Evolutionary conservation across 306 rosid species (phyloP).

Genomic region (Herpetospermum pedunculosum): DNA sequence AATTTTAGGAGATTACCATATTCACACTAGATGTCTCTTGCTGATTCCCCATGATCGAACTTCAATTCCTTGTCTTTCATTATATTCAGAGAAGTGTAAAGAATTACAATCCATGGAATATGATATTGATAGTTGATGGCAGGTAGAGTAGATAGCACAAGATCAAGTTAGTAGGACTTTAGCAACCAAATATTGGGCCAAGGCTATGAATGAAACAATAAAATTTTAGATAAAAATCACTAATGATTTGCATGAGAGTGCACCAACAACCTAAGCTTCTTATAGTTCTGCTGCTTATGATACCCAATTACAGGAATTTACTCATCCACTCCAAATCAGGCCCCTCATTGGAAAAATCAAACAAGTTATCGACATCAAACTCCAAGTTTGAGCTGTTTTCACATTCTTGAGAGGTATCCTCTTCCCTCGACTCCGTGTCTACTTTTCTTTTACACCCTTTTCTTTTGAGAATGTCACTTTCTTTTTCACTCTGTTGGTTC

Average conservation of each 20-base stretch:
- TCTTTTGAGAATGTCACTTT: constrained; percentile 1
- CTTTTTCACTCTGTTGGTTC: constrained; percentile 22
- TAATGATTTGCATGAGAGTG: constrained; percentile 4
- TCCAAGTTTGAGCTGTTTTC: constrained; percentile 14
- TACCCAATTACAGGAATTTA: constrained; percentile 27
- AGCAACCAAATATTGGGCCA: background rate
- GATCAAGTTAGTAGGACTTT: background rate
- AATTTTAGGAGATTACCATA: background rate
- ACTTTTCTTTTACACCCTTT: constrained; percentile 12
- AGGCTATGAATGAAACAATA: background rate
- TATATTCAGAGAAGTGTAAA: background rate
- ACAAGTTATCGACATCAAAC: constrained; percentile 36
- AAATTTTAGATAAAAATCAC: constrained; percentile 1
- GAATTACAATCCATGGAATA: background rate
- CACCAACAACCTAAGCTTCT: constrained; percentile 1
- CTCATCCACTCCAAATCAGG: constrained; percentile 47
- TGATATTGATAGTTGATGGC: background rate
- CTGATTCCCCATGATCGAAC: background rate
- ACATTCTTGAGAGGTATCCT: constrained; percentile 15
- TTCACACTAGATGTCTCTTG: background rate
- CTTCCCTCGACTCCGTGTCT: constrained; percentile 14
- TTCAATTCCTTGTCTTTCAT: background rate
- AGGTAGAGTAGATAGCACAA: background rate
- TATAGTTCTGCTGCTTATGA: background rate
- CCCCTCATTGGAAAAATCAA: constrained; percentile 44